Evolutionary conservation across 176 grass and related monocot genomes (phyloP).

Genomic region (Carex pumila): DNA sequence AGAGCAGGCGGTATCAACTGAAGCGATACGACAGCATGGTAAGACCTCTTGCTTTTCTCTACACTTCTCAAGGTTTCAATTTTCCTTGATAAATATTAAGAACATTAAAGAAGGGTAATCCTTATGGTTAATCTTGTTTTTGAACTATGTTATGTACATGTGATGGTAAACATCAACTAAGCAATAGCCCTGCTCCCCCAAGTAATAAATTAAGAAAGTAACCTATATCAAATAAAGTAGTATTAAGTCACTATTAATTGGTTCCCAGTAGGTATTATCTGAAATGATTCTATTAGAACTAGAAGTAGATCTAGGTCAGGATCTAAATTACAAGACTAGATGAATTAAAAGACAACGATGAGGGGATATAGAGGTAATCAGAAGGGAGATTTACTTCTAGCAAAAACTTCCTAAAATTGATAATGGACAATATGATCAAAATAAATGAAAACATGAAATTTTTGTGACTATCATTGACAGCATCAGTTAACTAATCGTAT

Average conservation of each 20-base stretch:
- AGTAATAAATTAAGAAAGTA: conserved; percentile 6
- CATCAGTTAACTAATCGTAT: not conserved
- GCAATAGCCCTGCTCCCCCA: not conserved
- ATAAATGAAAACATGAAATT: not conserved
- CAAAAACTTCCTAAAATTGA: not conserved
- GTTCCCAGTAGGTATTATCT: not conserved
- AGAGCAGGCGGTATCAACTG: conserved; percentile 38
- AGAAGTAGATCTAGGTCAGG: not conserved
- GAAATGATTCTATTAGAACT: not conserved
- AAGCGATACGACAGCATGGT: conserved; percentile 42
- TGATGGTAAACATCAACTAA: not conserved
- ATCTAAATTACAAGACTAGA: not conserved
- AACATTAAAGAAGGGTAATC: not conserved
- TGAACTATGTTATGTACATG: not conserved
- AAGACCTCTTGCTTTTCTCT: conserved; percentile 24
- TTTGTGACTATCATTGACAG: not conserved
- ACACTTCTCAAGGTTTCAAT: not conserved
- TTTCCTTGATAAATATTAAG: not conserved
- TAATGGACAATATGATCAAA: not conserved
- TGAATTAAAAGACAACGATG: not conserved
- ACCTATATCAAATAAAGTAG: not conserved
- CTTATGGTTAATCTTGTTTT: not conserved
- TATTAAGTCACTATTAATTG: not conserved
- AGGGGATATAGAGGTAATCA: not conserved
- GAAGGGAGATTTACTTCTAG: not conserved